A percentile compares a stretch with the other conserved stretches of the same genome.
Evolutionary conservation across 345 rosid species (phyloP).

Genomic region (Rhizophora apiculata): DNA sequence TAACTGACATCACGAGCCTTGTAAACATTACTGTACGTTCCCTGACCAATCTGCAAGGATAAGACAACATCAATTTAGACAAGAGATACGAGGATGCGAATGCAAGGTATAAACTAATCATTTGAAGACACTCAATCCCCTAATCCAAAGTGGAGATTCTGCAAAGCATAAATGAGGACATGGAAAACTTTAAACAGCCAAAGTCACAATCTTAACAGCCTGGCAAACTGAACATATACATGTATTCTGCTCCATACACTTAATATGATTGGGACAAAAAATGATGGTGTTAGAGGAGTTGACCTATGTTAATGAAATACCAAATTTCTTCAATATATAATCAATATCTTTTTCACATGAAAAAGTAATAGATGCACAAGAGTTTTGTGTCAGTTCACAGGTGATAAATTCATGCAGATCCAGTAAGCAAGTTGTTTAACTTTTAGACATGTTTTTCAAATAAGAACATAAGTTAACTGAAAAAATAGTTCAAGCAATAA

Average conservation of each 20-base stretch:
- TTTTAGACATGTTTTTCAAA: too few relatives aligned
- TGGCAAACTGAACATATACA: neutral
- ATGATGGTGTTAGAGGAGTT: neutral
- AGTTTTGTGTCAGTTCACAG: too few relatives aligned
- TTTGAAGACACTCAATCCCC: neutral
- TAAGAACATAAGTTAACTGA: neutral
- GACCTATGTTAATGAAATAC: neutral
- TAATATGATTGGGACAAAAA: neutral
- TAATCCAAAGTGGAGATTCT: neutral
- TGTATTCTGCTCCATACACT: neutral
- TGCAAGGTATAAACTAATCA: neutral
- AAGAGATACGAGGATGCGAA: conserved; percentile 8
- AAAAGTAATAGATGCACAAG: too few relatives aligned
- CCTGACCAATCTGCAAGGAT: conserved; percentile 90
- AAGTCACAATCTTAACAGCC: neutral
- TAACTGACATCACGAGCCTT: conserved; percentile 69
- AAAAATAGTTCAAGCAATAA: neutral
- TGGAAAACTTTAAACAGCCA: neutral
- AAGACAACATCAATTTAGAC: conserved; percentile 7
- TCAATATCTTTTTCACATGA: too few relatives aligned
- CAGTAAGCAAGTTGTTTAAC: too few relatives aligned
- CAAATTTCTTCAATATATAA: too few relatives aligned
- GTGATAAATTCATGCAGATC: too few relatives aligned
- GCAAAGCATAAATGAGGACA: neutral
- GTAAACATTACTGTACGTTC: conserved; percentile 91